Percentiles rank a stretch among this genome's conserved stretches.
These are phyloP conservation scores for Globisporangium radiosum DNA, from an alignment of 352 stramenopile species.

Conservation along the genomic window DNA sequence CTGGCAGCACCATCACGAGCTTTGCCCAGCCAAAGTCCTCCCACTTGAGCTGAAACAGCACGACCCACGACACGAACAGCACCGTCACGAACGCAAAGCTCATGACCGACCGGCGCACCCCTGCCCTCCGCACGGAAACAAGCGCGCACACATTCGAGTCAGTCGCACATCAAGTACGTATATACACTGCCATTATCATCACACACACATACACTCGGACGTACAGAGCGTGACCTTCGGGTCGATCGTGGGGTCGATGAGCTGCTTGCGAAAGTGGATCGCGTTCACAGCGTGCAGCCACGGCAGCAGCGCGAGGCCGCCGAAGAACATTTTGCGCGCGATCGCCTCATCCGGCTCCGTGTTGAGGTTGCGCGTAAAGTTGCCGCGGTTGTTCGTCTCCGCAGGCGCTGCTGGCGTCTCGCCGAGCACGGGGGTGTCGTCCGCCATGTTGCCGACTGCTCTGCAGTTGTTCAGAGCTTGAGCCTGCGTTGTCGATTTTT, in stretches of 20 bases:
- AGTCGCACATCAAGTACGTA: background rate
- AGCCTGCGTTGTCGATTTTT: background rate
- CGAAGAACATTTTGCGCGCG: slow-evolving; percentile 82
- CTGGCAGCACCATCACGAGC: slow-evolving; percentile 68
- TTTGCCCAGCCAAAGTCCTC: slow-evolving; percentile 78
- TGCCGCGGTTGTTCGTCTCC: slow-evolving; percentile 70
- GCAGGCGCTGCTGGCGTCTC: slow-evolving; percentile 12
- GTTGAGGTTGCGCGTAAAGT: slow-evolving; percentile 85
- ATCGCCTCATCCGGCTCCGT: slow-evolving; percentile 65
- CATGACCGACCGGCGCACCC: slow-evolving; percentile 73
- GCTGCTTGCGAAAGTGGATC: slow-evolving; percentile 77
- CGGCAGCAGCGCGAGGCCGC: slow-evolving; percentile 58
- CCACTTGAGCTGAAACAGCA: slow-evolving; percentile 83
- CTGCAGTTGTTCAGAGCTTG: background rate
- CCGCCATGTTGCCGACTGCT: slow-evolving; percentile 17
- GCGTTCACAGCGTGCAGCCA: slow-evolving; percentile 84
- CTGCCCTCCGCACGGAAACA: slow-evolving; percentile 14
- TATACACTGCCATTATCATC: background rate
- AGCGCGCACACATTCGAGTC: background rate
- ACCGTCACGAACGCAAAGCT: slow-evolving; percentile 63
- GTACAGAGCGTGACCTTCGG: slow-evolving; percentile 69
- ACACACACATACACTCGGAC: slow-evolving; percentile 11
- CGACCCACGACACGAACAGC: slow-evolving; percentile 67
- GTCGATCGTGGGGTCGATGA: slow-evolving; percentile 61
- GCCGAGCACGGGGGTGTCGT: slow-evolving; percentile 57